Evolutionary conservation across 495 filamentous ascomycete species (phyloP).

Genomic region (Durotheca rogersii): DNA sequence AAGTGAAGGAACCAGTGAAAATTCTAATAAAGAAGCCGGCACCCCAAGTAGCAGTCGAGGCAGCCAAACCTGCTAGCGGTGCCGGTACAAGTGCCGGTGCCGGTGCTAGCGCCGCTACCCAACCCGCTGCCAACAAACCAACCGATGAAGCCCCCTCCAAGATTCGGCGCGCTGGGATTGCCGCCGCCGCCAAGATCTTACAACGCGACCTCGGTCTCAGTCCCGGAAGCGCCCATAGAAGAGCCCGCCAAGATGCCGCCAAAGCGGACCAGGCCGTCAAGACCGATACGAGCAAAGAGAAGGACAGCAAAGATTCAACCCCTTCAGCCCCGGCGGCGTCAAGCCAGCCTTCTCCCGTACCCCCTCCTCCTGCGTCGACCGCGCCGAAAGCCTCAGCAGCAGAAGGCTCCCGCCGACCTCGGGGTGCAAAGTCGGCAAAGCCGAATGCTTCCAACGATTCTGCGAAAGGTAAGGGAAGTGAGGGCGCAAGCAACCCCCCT

Average conservation of each 20-base stretch:
- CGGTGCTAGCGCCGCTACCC: conserved; percentile 37
- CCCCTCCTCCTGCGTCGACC: conserved; percentile 25
- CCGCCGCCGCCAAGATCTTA: conserved; percentile 78
- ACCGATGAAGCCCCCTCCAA: conserved; percentile 39
- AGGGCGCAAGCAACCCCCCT: conserved; percentile 21
- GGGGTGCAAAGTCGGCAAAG: conserved; percentile 35
- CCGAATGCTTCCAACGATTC: conserved; percentile 36
- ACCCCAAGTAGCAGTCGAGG: conserved; percentile 52
- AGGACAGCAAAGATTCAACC: conserved; percentile 40
- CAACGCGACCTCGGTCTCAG: conserved; percentile 89
- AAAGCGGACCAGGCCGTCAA: conserved; percentile 52
- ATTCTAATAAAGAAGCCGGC: conserved; percentile 71
- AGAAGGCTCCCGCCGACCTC: conserved; percentile 27
- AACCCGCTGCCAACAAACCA: conserved; percentile 35
- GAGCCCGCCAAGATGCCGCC: conserved; percentile 52
- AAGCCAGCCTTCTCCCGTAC: too few species aligned
- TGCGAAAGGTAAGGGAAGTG: conserved; percentile 29
- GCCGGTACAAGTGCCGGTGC: too few species aligned
- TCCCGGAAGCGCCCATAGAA: conserved; percentile 57
- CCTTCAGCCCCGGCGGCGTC: conserved; percentile 22
- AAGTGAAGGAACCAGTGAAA: conserved; percentile 73
- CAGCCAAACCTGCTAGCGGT: conserved; percentile 42
- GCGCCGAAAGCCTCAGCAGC: conserved; percentile 33
- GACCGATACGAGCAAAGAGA: conserved; percentile 34
- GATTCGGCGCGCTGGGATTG: conserved; percentile 65